Percentiles rank a stretch among this genome's conserved stretches.
Conservation (phyloP, 768 basidiomycete species). For the Xerocomellus chrysenteron region DNA sequence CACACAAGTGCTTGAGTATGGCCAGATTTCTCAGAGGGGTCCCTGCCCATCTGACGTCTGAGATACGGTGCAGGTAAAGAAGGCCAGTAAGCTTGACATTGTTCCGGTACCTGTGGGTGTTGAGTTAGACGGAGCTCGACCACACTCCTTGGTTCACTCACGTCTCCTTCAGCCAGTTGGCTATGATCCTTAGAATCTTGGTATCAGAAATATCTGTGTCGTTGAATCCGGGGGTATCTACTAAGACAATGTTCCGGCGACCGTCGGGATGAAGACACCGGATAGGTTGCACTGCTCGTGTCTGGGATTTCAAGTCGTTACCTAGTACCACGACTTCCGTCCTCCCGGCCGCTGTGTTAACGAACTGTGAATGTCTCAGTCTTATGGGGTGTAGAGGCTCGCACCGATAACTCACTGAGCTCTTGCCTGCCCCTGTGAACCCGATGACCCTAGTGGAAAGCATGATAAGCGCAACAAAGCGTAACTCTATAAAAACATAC, state of each 20-base stretch:
- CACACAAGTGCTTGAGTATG: conserved; percentile 12
- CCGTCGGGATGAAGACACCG: conserved; percentile 17
- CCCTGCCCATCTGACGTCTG: conserved; percentile 11
- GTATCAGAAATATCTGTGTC: conserved; percentile 11
- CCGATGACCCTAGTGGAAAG: conserved; percentile 16
- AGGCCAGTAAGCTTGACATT: conserved; percentile 12
- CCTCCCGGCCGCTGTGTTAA: conserved; percentile 7
- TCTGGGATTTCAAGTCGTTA: conserved; percentile 6
- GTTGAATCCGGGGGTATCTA: conserved; percentile 21
- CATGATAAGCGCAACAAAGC: neutral
- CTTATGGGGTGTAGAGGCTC: neutral
- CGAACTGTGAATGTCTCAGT: conserved; percentile 7
- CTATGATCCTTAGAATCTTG: conserved; percentile 11
- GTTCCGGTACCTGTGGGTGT: conserved; percentile 1
- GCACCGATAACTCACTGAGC: conserved; percentile 12
- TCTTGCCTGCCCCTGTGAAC: conserved; percentile 15
- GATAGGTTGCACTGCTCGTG: conserved; percentile 2
- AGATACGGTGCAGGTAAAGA: conserved; percentile 15
- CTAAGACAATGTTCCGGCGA: conserved; percentile 10
- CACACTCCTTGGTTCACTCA: neutral
- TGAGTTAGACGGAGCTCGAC: neutral
- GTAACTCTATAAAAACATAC: conserved; percentile 3
- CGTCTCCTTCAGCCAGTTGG: conserved; percentile 18
- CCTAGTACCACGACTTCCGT: neutral
- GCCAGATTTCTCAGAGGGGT: conserved; percentile 8